phyloP scores from a whole-genome alignment of 805 yeast species.

The Sungouiella blattae region DNA sequence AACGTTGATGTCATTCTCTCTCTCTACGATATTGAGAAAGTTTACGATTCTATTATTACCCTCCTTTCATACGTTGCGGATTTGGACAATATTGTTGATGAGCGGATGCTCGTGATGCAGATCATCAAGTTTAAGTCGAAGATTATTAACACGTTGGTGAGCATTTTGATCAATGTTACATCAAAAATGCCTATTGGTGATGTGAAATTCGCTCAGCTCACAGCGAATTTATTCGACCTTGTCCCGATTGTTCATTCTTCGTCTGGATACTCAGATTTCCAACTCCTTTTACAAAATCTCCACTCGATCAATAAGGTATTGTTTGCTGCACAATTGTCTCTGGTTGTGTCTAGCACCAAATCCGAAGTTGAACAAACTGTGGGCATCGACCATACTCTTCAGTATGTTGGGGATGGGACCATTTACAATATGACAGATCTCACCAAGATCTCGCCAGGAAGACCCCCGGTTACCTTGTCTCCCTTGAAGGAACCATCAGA shows the following conservation, averaged over 20 bases:
- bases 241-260: constrained; percentile 32
- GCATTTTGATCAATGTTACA: constrained; percentile 23
- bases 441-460: constrained; percentile 27
- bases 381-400: constrained; percentile 25
- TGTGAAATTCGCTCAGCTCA: constrained; percentile 23
- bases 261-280: constrained; percentile 20
- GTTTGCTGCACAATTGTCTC: constrained; percentile 25
- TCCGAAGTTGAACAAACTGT: constrained; percentile 32
- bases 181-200: constrained; percentile 34
- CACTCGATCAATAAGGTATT: constrained; percentile 25
- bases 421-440: constrained; percentile 22
- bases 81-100: constrained; percentile 27
- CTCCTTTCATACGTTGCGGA: constrained; percentile 30
- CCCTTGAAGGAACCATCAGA: constrained; percentile 31
- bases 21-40: constrained; percentile 21
- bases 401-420: constrained; percentile 9
- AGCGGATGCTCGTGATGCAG: constrained; percentile 34
- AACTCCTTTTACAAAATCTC: constrained; percentile 23
- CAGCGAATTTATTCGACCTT: constrained; percentile 27
- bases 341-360: constrained; percentile 17
- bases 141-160: constrained; percentile 25
- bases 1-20: constrained; percentile 21
- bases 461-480: constrained; percentile 16
- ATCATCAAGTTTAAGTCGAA: constrained; percentile 29
- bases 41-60: constrained; percentile 26